These are phyloP conservation scores for Sclerotinia subarctica DNA, from an alignment of 2,329 filamentous ascomycete species.

Conservation along the genomic window DNA sequence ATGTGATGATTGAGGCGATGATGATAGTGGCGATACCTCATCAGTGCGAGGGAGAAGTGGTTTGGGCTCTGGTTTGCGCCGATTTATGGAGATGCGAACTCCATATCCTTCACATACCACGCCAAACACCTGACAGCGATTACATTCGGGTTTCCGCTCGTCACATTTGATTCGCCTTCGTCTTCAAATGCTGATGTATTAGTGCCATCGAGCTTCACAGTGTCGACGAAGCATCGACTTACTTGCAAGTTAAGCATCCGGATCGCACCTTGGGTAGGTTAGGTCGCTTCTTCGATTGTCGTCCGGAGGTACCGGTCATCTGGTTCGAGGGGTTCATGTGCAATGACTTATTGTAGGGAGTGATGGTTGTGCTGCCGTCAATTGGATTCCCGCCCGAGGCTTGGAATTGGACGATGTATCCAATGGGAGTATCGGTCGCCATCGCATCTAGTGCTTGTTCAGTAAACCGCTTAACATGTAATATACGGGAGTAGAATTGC, in stretches of 20 bases:
- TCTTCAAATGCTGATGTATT: constrained; percentile 6
- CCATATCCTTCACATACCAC: constrained; percentile 18
- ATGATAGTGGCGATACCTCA: not conserved
- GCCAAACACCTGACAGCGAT: constrained; percentile 13
- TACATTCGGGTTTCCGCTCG: constrained; percentile 16
- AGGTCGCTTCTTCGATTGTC: constrained; percentile 12
- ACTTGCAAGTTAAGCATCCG: constrained; percentile 22
- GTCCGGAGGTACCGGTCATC: not conserved
- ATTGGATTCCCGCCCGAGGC: not conserved
- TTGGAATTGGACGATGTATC: constrained; percentile 11
- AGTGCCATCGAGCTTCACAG: constrained; percentile 1
- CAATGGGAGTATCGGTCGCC: not conserved
- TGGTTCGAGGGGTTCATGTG: not conserved
- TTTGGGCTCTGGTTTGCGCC: not conserved
- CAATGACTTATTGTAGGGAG: not conserved
- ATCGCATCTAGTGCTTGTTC: not conserved
- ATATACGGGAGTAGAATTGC: not conserved
- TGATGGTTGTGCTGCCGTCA: not conserved
- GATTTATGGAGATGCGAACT: constrained; percentile 8
- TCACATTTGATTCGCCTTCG: constrained; percentile 21
- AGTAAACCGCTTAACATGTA: not conserved
- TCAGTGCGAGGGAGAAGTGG: constrained; percentile 2
- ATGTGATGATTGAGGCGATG: not conserved
- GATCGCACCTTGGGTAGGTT: constrained; percentile 17
- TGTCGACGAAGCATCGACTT: constrained; percentile 11